Evolutionary conservation across 768 basidiomycete genomes (phyloP).

Genomic region (Pleurotus tuoliensis): DNA sequence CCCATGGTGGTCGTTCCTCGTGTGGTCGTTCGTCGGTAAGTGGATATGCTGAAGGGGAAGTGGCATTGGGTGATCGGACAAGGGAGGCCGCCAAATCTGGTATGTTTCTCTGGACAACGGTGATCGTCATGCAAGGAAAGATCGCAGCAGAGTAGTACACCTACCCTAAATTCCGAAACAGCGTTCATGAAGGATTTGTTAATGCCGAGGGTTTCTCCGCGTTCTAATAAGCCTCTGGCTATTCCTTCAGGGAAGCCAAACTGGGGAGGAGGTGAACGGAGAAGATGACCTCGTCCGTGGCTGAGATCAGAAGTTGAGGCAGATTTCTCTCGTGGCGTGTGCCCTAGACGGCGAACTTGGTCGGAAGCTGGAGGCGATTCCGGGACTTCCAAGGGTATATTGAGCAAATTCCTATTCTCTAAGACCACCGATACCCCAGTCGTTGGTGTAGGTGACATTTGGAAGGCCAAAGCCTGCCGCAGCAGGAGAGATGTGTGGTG

Average conservation of each 20-base stretch:
- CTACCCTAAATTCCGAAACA: slow-evolving; percentile 71
- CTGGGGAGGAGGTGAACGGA: slow-evolving; percentile 37
- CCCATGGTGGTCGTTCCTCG: slow-evolving; percentile 65
- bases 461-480: slow-evolving; percentile 77
- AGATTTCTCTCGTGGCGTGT: slow-evolving; percentile 26
- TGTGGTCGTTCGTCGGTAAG: slow-evolving; percentile 54
- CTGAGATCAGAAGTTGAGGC: slow-evolving; percentile 17
- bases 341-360: slow-evolving; percentile 30
- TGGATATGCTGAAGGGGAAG: slow-evolving; percentile 37
- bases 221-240: slow-evolving; percentile 67
- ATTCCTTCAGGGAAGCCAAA: slow-evolving; percentile 69
- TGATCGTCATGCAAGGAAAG: not conserved
- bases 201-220: slow-evolving; percentile 77
- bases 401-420: slow-evolving; percentile 78
- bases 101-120: slow-evolving; percentile 61
- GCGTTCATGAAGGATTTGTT: slow-evolving; percentile 82
- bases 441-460: slow-evolving; percentile 67
- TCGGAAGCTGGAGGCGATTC: slow-evolving; percentile 33
- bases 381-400: slow-evolving; percentile 67
- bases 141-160: slow-evolving; percentile 12
- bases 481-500: slow-evolving; percentile 70
- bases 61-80: slow-evolving; percentile 48
- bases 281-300: slow-evolving; percentile 21
- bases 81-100: slow-evolving; percentile 78
- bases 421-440: slow-evolving; percentile 75